Percentiles rank a stretch among this genome's conserved stretches.
Conservation (phyloP, 768 basidiomycete species). For the Amanita fuliginea region DNA sequence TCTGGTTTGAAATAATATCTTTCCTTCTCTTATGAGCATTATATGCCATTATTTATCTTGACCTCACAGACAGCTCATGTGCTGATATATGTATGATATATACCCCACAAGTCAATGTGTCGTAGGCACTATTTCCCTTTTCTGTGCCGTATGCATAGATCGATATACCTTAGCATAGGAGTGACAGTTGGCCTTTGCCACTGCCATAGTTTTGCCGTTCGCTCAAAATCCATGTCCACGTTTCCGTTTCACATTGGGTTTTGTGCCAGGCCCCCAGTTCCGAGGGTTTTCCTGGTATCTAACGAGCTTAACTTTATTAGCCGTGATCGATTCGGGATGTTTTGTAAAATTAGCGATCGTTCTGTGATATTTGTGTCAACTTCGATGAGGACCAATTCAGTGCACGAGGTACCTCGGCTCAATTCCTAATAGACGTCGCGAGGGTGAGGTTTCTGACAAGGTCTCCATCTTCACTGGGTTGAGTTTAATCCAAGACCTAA, state of each 20-base stretch:
- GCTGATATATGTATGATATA: slow-evolving; percentile 2
- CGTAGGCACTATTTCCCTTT: neutral
- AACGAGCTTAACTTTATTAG: slow-evolving; percentile 65
- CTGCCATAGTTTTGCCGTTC: neutral
- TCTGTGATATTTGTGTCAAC: slow-evolving; percentile 20
- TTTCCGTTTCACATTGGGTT: slow-evolving; percentile 39
- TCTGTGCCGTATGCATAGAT: neutral
- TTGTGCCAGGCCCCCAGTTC: slow-evolving; percentile 86
- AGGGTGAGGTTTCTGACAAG: slow-evolving; percentile 63
- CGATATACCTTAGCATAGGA: neutral
- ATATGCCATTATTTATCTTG: slow-evolving; percentile 3
- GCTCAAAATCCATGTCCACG: slow-evolving; percentile 14
- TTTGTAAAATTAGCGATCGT: slow-evolving; percentile 61
- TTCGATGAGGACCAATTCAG: neutral
- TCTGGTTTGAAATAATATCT: neutral
- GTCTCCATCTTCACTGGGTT: slow-evolving; percentile 83
- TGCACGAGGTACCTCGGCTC: slow-evolving; percentile 43
- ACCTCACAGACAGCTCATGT: neutral
- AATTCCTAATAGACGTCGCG: slow-evolving; percentile 55
- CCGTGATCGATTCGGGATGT: slow-evolving; percentile 55
- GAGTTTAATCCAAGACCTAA: slow-evolving; percentile 72
- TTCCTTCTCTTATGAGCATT: slow-evolving; percentile 5
- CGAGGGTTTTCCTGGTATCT: slow-evolving; percentile 90
- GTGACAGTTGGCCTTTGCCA: neutral
- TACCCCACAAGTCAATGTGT: neutral